A percentile compares a stretch with the other conserved stretches of the same genome.
These are phyloP conservation scores for Geranium rotundifolium DNA, from an alignment of 345 rosid species.

Conservation along the genomic window DNA sequence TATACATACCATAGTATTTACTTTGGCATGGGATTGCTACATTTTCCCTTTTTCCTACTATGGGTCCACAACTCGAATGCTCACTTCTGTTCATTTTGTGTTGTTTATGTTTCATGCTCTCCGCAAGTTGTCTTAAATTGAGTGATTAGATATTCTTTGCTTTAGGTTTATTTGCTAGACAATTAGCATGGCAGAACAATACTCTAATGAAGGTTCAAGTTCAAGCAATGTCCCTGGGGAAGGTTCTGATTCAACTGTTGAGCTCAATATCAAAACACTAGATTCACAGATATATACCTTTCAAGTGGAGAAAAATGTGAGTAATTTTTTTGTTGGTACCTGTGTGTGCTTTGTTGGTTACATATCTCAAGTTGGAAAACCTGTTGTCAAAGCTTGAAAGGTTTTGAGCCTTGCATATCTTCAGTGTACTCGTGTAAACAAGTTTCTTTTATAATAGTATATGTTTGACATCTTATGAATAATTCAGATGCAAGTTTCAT, in stretches of 20 bases:
- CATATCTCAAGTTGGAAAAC: not conserved
- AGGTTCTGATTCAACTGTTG: conserved; percentile 42
- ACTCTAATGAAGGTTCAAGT: conserved; percentile 38
- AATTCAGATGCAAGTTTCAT: conserved; percentile 54
- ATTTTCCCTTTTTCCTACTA: too few relatives aligned
- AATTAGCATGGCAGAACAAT: conserved; percentile 51
- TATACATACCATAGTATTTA: too few relatives aligned
- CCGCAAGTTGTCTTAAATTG: too few relatives aligned
- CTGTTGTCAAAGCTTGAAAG: not conserved
- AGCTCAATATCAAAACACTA: conserved; percentile 77
- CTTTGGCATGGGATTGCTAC: too few relatives aligned
- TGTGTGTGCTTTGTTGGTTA: not conserved
- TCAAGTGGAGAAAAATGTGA: conserved; percentile 64
- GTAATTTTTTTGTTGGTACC: conserved; percentile 9
- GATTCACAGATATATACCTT: conserved; percentile 67
- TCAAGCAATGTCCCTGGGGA: conserved; percentile 34
- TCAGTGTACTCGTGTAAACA: not conserved
- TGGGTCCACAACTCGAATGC: too few relatives aligned
- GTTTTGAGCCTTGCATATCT: not conserved
- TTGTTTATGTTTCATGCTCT: too few relatives aligned
- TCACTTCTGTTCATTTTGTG: too few relatives aligned
- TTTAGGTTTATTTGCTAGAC: conserved; percentile 7
- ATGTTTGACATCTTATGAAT: conserved; percentile 7
- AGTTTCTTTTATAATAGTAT: not conserved
- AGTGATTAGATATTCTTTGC: too few relatives aligned